Base-by-base conservation (phyloP, 163 green algal species). In the Picocystis sp. region DNA sequence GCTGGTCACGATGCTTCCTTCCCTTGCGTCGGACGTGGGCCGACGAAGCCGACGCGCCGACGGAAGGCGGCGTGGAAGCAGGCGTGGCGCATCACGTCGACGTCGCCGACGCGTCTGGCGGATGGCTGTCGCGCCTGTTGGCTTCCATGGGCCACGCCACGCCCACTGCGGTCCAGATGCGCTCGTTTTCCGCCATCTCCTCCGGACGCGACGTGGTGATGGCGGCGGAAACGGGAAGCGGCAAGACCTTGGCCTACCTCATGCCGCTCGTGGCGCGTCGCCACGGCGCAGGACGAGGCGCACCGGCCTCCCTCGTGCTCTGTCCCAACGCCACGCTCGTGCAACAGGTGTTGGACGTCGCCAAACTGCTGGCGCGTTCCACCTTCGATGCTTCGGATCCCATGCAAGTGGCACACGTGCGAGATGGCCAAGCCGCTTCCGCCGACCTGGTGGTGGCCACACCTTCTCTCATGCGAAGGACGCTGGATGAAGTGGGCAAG, bases 171-270 rank as follows among this genome's bases (percentile, higher is more conserved):
- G 15, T 63, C 24, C 67, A 86, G 77, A 70, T 68, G 50, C 58
- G 80, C 3, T 69, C 74, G 0, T 21, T 74, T 3, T 69, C 67
- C 0, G 47, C 58, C 9, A 53, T 89, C 23, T 19, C 75, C 9
- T 41, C 22, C 0, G 76, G 80, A 29, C 35, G 51, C 21, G 77
- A 83, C 52, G 68, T 80, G 1, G 87, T 94, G 12, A 61, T 96
- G 13, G 84, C 84, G 2, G 80, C 86, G 15, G 86, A 96, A 61
- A 96, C 87, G 13, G 87, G 87, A 54, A 92, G 79, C 48, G 87
- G 87, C 58, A 96, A 96, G 60, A 96, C 87, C 11, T 64, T 94
- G 2, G 75, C 81, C 8, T 96, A 96, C 72, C 64, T 95, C 11
- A 69, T 59, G 0, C 84, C 87, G 1, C 47, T 95, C 2, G 56